Percentiles rank a stretch among this genome's conserved stretches.
These are phyloP conservation scores for Solanum hybrid DNA, from an alignment of 305 asterid species.

Conservation along the genomic window DNA sequence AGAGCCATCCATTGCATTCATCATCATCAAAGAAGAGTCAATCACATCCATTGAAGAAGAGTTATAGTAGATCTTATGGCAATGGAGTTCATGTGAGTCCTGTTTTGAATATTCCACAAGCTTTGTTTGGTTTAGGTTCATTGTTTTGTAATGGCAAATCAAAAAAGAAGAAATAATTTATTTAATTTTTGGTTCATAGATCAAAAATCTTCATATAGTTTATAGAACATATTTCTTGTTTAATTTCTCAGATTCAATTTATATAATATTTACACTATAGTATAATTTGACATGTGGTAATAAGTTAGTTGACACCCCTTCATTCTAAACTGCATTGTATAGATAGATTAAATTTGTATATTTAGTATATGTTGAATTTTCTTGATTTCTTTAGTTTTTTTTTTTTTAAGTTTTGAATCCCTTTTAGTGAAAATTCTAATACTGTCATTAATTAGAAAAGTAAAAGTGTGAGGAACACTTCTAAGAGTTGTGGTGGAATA, in stretches of 20 bases:
- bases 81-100: conserved; percentile 58
- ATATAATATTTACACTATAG: neutral
- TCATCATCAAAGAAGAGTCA: neutral
- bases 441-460: neutral
- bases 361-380: neutral
- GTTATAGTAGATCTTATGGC: conserved; percentile 36
- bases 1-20: neutral
- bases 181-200: neutral
- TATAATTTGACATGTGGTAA: neutral
- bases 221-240: neutral
- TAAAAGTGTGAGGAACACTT: neutral
- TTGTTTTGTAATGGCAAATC: conserved; percentile 55
- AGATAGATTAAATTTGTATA: neutral
- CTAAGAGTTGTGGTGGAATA: neutral
- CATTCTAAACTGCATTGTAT: neutral
- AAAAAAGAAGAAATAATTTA: conserved; percentile 51
- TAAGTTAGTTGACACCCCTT: neutral
- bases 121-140: conserved; percentile 60
- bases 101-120: conserved; percentile 60
- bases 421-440: neutral
- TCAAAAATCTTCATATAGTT: conserved; percentile 7
- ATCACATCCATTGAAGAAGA: conserved; percentile 41
- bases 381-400: neutral
- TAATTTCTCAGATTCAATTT: neutral
- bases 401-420: neutral